phyloP scores from a whole-genome alignment of 2,329 filamentous ascomycete species.

The Chalaropsis ovoidea region DNA sequence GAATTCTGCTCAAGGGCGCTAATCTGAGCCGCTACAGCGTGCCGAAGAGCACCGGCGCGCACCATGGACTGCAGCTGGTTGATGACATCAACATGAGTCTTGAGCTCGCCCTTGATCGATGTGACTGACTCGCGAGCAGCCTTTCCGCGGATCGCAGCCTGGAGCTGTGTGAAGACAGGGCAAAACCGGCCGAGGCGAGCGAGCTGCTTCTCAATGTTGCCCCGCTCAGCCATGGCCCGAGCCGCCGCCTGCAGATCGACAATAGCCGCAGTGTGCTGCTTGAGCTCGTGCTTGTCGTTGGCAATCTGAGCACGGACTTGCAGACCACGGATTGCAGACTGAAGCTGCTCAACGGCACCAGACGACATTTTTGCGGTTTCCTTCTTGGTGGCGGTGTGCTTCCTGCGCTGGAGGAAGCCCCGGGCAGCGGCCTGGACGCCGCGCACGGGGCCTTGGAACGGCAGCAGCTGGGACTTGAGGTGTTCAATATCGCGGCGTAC shows the following conservation, averaged over 20 bases:
- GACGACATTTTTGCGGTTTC: constrained; percentile 43
- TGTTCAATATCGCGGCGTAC: constrained; percentile 49
- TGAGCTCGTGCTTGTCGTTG: constrained; percentile 49
- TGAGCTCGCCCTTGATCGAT: constrained; percentile 40
- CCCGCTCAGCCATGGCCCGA: constrained; percentile 68
- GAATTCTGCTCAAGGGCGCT: constrained; percentile 42
- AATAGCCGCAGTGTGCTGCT: constrained; percentile 57
- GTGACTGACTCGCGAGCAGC: constrained; percentile 39
- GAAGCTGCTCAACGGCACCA: constrained; percentile 46
- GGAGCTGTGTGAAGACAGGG: constrained; percentile 37
- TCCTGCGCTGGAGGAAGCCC: constrained; percentile 55
- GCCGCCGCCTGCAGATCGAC: constrained; percentile 62
- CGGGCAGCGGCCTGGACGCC: constrained; percentile 56
- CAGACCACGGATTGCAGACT: constrained; percentile 53
- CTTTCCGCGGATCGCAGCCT: constrained; percentile 52
- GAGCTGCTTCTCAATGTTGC: constrained; percentile 61
- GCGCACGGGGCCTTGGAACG: constrained; percentile 53
- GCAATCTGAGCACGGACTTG: constrained; percentile 44
- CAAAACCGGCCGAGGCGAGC: constrained; percentile 54
- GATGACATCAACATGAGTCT: constrained; percentile 36
- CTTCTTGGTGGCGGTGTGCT: constrained; percentile 45
- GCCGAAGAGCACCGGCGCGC: constrained; percentile 46
- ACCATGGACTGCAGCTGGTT: constrained; percentile 43
- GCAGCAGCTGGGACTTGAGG: constrained; percentile 48
- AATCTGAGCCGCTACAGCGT: constrained; percentile 40